Base-by-base conservation (phyloP, 2,329 filamentous ascomycete genomes). In the Fusarium ramigenum region DNA sequence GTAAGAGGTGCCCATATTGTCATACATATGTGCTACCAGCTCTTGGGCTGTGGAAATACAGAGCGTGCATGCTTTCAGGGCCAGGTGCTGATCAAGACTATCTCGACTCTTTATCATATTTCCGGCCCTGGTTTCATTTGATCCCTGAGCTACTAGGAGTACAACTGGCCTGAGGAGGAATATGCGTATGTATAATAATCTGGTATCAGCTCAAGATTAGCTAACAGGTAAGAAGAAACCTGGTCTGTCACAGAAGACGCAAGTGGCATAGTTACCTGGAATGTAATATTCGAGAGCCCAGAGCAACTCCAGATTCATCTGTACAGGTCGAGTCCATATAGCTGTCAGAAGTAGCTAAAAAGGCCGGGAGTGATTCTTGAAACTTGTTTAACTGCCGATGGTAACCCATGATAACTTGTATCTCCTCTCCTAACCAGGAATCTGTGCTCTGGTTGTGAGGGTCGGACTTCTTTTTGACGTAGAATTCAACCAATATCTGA, bases 261-360 rank as follows among this genome's bases (percentile, higher is more conserved):
- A 46, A 30, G 11, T 47, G 25, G 25, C 8, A 21, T 16, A 16
- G 25, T 19, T 47, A 47, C 44, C 44, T 30, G 18, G 44, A 47
- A 21, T 47, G 25, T 10, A 47, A 47, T 30, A 47, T 47, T 30
- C 25, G 25, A 47, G 44, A 47, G 3, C 25, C 44, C 18, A 47
- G 25, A 47, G 18, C 18, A 9, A 9, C 8, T 30, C 12, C 44
- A 47, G 44, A 30, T 5, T 47, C 25, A 21, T 10, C 18, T 10
- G 8, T 15, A 7, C 1, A 30, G 11, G 2, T 1, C 7, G 43
- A 28, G 19, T 28, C 5, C 23, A 28, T 28, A 21, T 14, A 7
- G 43, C 25, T 9, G 7, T 21, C 18, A 47, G 44, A 28, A 15
- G 44, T 47, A 12, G 7, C 19, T 9, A 47, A 18, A 11, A 30